Evolutionary conservation across 2,329 filamentous ascomycete species (phyloP).

Genomic region (Aspergillus fijiensis): DNA sequence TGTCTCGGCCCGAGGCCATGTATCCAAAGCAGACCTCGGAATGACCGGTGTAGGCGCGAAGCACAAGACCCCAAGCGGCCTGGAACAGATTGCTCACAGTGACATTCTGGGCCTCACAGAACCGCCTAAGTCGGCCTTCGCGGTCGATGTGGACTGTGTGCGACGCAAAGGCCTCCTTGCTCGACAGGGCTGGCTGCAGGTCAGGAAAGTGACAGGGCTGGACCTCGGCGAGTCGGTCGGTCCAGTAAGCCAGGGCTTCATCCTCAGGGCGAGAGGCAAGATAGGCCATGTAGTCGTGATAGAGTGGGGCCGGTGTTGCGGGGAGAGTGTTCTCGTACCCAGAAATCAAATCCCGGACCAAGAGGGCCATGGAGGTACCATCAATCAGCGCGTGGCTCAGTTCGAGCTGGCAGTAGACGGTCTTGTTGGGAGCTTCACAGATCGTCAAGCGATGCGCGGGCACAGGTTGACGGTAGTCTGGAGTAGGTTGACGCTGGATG

Average conservation of each 20-base stretch:
- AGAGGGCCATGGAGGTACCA: constrained; percentile 10
- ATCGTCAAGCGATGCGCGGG: constrained; percentile 1
- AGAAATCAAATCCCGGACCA: constrained; percentile 8
- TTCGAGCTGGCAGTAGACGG: constrained; percentile 14
- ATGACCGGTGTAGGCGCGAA: constrained; percentile 16
- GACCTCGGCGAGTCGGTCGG: not conserved
- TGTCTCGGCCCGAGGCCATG: constrained; percentile 35
- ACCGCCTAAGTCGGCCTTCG: not conserved
- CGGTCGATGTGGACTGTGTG: too few relatives aligned
- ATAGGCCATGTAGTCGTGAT: constrained; percentile 8
- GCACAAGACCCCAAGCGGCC: constrained; percentile 27
- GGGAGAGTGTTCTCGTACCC: constrained; percentile 10
- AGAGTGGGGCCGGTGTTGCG: not conserved
- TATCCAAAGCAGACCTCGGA: constrained; percentile 34
- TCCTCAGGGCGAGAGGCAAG: not conserved
- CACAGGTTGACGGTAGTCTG: not conserved
- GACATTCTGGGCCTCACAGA: not conserved
- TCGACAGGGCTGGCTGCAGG: not conserved
- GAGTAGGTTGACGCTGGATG: not conserved
- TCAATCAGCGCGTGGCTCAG: constrained; percentile 21
- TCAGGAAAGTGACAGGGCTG: constrained; percentile 5
- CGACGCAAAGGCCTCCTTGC: too few relatives aligned
- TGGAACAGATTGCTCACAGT: constrained; percentile 28
- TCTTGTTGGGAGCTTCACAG: not conserved
- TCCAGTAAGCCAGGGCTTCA: constrained; percentile 27